phyloP scores from a whole-genome alignment of 768 basidiomycete genomes.

The Candolleomyces eurysporus region DNA sequence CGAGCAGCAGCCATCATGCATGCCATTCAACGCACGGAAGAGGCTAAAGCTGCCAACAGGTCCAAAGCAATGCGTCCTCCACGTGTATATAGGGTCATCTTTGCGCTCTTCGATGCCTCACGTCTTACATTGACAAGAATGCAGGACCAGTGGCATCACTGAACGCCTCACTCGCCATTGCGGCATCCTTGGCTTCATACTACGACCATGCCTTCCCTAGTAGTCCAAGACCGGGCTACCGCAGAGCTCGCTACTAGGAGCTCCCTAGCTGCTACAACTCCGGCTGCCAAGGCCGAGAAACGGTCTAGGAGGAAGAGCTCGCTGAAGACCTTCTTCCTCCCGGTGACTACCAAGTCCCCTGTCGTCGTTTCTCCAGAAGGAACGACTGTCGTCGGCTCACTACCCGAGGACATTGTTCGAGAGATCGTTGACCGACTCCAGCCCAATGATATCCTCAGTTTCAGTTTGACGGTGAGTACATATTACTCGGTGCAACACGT shows the following conservation, averaged over 20 bases:
- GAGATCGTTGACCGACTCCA: conserved; percentile 36
- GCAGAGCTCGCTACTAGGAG: neutral
- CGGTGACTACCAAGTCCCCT: neutral
- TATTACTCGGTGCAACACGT: neutral
- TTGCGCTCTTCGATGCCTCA: conserved; percentile 3
- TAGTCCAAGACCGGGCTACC: neutral
- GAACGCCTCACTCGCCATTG: neutral
- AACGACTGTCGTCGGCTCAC: conserved; percentile 20
- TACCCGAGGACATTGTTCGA: conserved; percentile 38
- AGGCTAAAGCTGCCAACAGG: neutral
- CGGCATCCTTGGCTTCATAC: neutral
- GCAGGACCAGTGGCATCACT: neutral
- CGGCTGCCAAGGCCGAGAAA: neutral
- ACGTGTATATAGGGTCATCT: neutral
- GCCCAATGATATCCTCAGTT: conserved; percentile 37
- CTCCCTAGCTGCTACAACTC: neutral
- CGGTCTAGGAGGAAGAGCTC: conserved; percentile 1
- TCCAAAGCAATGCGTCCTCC: neutral
- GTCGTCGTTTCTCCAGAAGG: neutral
- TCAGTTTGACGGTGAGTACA: conserved; percentile 39
- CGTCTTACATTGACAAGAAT: conserved; percentile 4
- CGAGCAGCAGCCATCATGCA: too few relatives aligned
- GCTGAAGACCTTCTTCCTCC: conserved; percentile 1
- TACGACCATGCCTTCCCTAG: neutral
- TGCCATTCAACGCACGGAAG: neutral